phyloP scores from a whole-genome alignment of 2,329 filamentous ascomycete genomes.

The Fusarium fracticaudum region DNA sequence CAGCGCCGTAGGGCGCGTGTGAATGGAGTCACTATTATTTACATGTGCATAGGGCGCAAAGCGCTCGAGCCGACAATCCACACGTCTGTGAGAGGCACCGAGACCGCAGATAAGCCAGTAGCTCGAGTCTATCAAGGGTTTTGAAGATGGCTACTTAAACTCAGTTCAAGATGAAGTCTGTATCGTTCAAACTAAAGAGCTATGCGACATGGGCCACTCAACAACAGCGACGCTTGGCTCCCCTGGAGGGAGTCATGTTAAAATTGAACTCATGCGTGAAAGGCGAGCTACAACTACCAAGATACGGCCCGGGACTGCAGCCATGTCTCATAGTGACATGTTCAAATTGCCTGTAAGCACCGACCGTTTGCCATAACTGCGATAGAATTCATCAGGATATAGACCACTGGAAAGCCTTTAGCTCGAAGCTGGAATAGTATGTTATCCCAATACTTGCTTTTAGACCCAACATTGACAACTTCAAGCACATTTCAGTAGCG shows the following conservation, averaged over 20 bases:
- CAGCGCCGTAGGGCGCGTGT: too few relatives aligned
- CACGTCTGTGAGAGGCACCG: neutral
- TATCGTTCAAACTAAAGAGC: fast-evolving
- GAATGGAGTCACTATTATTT: too few relatives aligned
- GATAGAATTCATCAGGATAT: neutral
- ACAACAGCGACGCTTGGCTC: neutral
- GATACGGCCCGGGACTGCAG: neutral
- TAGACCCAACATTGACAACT: fast-evolving
- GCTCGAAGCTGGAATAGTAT: fast-evolving
- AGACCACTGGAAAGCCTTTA: neutral
- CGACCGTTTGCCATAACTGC: fast-evolving
- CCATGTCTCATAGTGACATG: neutral
- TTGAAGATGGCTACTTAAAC: too few relatives aligned
- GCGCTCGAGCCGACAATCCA: neutral
- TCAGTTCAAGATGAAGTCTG: too few relatives aligned
- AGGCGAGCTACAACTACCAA: neutral
- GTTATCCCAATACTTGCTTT: neutral
- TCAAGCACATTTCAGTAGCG: neutral
- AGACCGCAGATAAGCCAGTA: neutral
- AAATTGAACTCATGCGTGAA: neutral
- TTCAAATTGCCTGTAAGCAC: neutral
- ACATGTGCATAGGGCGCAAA: neutral
- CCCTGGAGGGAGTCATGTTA: neutral
- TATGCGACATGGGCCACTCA: neutral
- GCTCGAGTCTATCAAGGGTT: fast-evolving